Evolutionary conservation across 179 eudicot species (phyloP), one percentile per base, ranked within the genome.

Genomic region (Silene noctiflora): DNA sequence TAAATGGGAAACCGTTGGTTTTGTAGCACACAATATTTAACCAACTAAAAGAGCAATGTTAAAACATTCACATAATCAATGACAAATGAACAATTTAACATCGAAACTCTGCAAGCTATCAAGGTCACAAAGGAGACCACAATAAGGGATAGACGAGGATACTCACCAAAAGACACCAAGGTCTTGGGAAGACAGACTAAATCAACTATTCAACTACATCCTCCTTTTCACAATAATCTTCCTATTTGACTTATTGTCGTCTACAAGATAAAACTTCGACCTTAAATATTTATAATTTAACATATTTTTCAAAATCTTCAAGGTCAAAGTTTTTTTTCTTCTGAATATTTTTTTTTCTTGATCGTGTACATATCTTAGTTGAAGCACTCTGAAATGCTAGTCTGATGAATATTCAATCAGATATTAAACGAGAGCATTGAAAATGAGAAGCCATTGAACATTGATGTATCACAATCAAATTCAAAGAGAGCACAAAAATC

Each of bases 141-240:
- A 4, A 16, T 8, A 66, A 10, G 48, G 48, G 48, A 42, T 8
- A 55, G 24, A 35, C 21, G 6, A 11, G 4, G 53, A 39, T 20
- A 20, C 66, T 22, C 78, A 56, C 8, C 73, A 76, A 3, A 29
- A 19, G 29, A 35, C 51, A 76, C 51, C 67, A 56, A 10, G 56
- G 39, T 62, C 29, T 42, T 21, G 58, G 42, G 70, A 62, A 19
- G 9, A 27, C 29, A 25, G 29, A 42, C 53, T 16, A 73, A 35
- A 58, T 27, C 29, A 27, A 27, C n/a, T n/a, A 27, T 1, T 31
- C 48, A 21, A 19, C 11, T 22, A 35, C 22, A 42, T 42, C 48
- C 48, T 42, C 11, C 48, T 42, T 42, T 9, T 42, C 48, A 42
- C 2, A 42, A 42, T 42, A 8, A 42, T 9, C 12, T 42, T 42